Evolutionary conservation across 805 yeast genomes (phyloP), one percentile per base, ranked within the genome.

Genomic region (Hanseniaspora thailandica): DNA sequence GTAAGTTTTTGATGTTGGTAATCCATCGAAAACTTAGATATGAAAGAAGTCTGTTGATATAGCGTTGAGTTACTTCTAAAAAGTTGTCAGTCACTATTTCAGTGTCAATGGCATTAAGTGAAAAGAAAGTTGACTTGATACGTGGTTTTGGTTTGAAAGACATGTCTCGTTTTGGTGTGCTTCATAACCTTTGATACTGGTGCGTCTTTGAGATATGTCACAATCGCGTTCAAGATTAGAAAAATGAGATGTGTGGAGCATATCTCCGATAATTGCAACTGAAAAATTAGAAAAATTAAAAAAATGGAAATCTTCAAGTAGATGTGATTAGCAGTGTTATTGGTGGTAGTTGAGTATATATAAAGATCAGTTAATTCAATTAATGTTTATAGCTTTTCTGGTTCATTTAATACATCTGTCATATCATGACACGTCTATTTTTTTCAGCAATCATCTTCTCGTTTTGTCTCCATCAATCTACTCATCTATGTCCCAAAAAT

Each of bases 401-500:
- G n/a, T n/a, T n/a, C n/a, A n/a, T n/a, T n/a, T n/a, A n/a, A n/a
- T n/a, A n/a, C n/a, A n/a, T n/a, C n/a, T n/a, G n/a, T n/a, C n/a
- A n/a, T n/a, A n/a, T n/a, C n/a, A n/a, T n/a, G n/a, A n/a, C n/a
- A n/a, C n/a, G n/a, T n/a, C n/a, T n/a, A n/a, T n/a, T n/a, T n/a
- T n/a, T n/a, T n/a, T n/a, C n/a, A n/a, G n/a, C n/a, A n/a, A n/a
- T n/a, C n/a, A n/a, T n/a, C n/a, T n/a, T n/a, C n/a, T n/a, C n/a
- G n/a, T n/a, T n/a, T n/a, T n/a, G n/a, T n/a, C n/a, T n/a, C n/a
- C 17, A 38, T 38, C 17, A 43, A 13, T 43, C 46, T 12, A 20
- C n/a, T 28, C n/a, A n/a, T n/a, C n/a, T n/a, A n/a, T n/a, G n/a
- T 43, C 35, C 54, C 54, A 50, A 31, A 45, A 50, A 34, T 50